Conservation (phyloP, 2,329 filamentous ascomycete species). For the Ophiocordyceps camponoti-rufipedis region DNA sequence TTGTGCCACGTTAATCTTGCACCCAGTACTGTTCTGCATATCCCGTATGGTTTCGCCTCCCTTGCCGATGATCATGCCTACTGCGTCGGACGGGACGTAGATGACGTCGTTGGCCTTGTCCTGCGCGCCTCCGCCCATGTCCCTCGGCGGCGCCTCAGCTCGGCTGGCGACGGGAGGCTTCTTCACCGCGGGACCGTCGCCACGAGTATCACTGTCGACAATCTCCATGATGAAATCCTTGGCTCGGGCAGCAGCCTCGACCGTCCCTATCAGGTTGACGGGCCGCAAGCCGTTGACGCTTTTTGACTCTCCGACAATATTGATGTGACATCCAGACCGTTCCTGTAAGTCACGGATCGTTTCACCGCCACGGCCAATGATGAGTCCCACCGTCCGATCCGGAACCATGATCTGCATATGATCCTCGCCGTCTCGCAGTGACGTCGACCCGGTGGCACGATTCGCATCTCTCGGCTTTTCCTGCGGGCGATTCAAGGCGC, state of each 20-base stretch:
- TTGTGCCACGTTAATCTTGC: constrained; percentile 88
- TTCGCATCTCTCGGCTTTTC: constrained; percentile 21
- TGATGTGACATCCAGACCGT: constrained; percentile 83
- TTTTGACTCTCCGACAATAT: constrained; percentile 86
- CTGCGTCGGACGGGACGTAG: constrained; percentile 73
- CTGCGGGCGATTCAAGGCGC: constrained; percentile 25
- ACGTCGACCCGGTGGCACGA: constrained; percentile 21
- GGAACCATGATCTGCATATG: constrained; percentile 89
- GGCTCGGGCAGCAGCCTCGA: constrained; percentile 54
- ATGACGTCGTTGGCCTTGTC: constrained; percentile 73
- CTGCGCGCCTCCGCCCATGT: constrained; percentile 15
- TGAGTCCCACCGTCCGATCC: constrained; percentile 78
- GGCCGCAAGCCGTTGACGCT: constrained; percentile 78
- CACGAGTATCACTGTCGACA: constrained; percentile 72
- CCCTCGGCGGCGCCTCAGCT: constrained; percentile 13
- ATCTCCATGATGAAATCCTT: constrained; percentile 87
- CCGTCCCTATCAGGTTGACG: constrained; percentile 74
- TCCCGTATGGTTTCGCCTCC: constrained; percentile 87
- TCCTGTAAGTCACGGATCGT: constrained; percentile 88
- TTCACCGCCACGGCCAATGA: constrained; percentile 85
- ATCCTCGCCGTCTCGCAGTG: constrained; percentile 62
- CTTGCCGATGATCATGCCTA: constrained; percentile 94
- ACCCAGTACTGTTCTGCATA: constrained; percentile 73
- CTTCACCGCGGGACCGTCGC: constrained; percentile 20
- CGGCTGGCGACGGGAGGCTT: constrained; percentile 14